Evolutionary conservation across 2,329 filamentous ascomycete species (phyloP).

Genomic region (Aspergillus cejpii): DNA sequence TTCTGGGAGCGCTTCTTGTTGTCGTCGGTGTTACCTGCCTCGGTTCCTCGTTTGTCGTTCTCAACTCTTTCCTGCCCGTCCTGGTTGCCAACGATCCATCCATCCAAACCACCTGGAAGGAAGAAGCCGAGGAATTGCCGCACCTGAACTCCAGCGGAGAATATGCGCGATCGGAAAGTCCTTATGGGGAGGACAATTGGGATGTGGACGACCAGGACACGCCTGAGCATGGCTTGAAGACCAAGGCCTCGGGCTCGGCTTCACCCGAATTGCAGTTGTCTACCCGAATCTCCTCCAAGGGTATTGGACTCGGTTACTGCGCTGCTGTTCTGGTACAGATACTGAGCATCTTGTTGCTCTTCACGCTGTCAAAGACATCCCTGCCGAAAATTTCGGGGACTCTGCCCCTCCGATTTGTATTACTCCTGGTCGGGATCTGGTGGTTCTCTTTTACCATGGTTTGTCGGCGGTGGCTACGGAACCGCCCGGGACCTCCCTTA

Average conservation of each 20-base stretch:
- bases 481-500: slow-evolving; percentile 70
- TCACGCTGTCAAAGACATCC: slow-evolving; percentile 41
- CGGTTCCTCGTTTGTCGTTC: slow-evolving; percentile 80
- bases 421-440: slow-evolving; percentile 78
- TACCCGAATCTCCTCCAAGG: slow-evolving; percentile 78
- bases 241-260: slow-evolving; percentile 8
- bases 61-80: slow-evolving; percentile 86
- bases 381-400: slow-evolving; percentile 58
- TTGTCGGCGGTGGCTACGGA: slow-evolving; percentile 70
- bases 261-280: slow-evolving; percentile 69
- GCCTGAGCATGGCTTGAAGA: slow-evolving; percentile 1
- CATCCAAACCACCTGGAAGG: slow-evolving; percentile 27
- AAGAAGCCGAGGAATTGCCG: slow-evolving; percentile 23
- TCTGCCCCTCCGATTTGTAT: slow-evolving; percentile 70
- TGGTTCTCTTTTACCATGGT: slow-evolving; percentile 84
- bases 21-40: slow-evolving; percentile 84
- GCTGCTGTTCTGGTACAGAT: slow-evolving; percentile 78
- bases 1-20: slow-evolving; percentile 71
- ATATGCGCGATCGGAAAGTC: background rate
- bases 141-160: slow-evolving; percentile 16
- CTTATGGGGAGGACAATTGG: slow-evolving; percentile 19
- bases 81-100: slow-evolving; percentile 73
- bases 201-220: slow-evolving; percentile 16
- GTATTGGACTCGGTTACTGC: slow-evolving; percentile 81
- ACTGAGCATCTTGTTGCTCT: slow-evolving; percentile 66